Conservation (phyloP, 495 filamentous ascomycete species). For the Tetracladium setigerum region DNA sequence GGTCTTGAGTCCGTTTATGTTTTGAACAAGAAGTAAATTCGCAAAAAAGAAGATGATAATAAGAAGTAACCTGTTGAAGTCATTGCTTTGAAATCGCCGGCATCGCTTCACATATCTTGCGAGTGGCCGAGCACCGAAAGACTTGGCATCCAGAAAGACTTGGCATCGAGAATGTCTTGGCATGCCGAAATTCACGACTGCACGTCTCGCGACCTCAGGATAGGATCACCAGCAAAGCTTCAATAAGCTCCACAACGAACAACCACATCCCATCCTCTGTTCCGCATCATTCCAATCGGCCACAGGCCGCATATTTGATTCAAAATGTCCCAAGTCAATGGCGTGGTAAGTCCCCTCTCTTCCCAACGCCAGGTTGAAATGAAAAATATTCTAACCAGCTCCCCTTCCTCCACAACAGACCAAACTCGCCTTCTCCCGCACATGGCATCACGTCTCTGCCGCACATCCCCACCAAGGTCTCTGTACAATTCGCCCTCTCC, state of each 20-base stretch:
- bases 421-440: constrained; percentile 87
- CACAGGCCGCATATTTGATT: constrained; percentile 11
- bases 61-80: constrained; percentile 1
- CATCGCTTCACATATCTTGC: constrained; percentile 1
- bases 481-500: constrained; percentile 35
- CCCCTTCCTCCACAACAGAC: no score
- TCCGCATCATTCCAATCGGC: constrained; percentile 14
- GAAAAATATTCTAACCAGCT: constrained; percentile 5
- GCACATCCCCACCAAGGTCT: constrained; percentile 45
- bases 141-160: constrained; percentile 4
- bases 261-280: constrained; percentile 1
- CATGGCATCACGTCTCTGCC: constrained; percentile 86
- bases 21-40: neutral
- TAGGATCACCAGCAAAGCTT: neutral
- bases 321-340: constrained; percentile 61
- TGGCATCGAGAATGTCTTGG: constrained; percentile 15
- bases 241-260: neutral
- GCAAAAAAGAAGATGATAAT: neutral
- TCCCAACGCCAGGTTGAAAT: neutral
- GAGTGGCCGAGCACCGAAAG: neutral
- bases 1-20: neutral
- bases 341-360: constrained; percentile 42
- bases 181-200: constrained; percentile 17
- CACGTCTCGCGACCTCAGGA: neutral
- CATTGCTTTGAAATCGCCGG: constrained; percentile 25